Evolutionary conservation across 441 rosid species (phyloP).

Genomic region (Erysimum pusillum): DNA sequence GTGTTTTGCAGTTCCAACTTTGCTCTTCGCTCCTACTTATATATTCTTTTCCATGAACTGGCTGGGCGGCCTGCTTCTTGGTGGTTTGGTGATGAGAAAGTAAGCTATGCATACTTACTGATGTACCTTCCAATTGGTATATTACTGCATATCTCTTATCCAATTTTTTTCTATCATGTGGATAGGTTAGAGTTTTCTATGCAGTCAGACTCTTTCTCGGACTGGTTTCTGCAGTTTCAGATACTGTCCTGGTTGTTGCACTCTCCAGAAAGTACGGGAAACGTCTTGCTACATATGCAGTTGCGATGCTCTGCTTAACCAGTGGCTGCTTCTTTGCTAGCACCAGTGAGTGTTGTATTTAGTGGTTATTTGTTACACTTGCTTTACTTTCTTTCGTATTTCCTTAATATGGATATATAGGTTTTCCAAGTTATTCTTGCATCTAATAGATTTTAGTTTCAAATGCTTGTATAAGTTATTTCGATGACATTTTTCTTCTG

Average conservation of each 20-base stretch:
- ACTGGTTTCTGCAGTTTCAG: slow-evolving; percentile 76
- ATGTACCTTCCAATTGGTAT: slow-evolving; percentile 14
- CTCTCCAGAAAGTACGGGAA: slow-evolving; percentile 90
- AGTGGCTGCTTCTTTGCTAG: slow-evolving; percentile 99
- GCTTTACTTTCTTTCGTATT: neutral
- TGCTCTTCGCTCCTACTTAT: slow-evolving; percentile 90
- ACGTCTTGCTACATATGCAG: slow-evolving; percentile 87
- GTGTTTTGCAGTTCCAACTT: slow-evolving; percentile 77
- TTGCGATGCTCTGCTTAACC: slow-evolving; percentile 95
- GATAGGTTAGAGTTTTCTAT: slow-evolving; percentile 87
- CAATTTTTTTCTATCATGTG: slow-evolving; percentile 1
- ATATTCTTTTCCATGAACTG: slow-evolving; percentile 79
- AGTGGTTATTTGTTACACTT: slow-evolving; percentile 9
- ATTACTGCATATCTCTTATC: slow-evolving; percentile 6
- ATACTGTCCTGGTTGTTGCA: slow-evolving; percentile 86
- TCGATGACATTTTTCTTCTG: neutral
- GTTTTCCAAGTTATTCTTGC: slow-evolving; percentile 24
- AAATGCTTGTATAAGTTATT: slow-evolving; percentile 24
- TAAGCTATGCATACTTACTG: slow-evolving; percentile 46
- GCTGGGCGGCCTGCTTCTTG: slow-evolving; percentile 87
- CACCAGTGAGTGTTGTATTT: slow-evolving; percentile 74
- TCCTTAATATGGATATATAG: neutral
- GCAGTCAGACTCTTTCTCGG: slow-evolving; percentile 95
- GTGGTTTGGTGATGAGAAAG: slow-evolving; percentile 85
- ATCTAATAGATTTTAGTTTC: neutral